These are phyloP conservation scores for Simmondsia chinensis DNA, from an alignment of 148 eudicot genomes.

Conservation along the genomic window DNA sequence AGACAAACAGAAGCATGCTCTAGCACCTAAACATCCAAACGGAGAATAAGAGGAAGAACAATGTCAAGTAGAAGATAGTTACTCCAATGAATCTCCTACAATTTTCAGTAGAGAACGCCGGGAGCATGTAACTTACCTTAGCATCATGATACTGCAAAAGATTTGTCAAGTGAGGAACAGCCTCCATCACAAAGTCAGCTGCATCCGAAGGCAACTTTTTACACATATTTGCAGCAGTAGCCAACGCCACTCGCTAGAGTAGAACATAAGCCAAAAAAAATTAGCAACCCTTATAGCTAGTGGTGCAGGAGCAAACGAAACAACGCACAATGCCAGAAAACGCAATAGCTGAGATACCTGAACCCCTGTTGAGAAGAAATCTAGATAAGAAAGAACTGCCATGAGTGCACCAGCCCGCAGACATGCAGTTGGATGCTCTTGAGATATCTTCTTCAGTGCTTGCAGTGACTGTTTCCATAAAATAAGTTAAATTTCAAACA, in stretches of 20 bases:
- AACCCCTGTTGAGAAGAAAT: slow-evolving; percentile 96
- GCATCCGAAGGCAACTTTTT: slow-evolving; percentile 98
- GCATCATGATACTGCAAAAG: slow-evolving; percentile 97
- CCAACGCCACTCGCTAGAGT: slow-evolving; percentile 80
- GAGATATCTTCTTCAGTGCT: slow-evolving; percentile 97
- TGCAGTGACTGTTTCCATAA: slow-evolving; percentile 66
- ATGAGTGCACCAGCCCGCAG: slow-evolving; percentile 93
- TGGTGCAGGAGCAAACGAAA: background rate
- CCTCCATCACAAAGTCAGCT: slow-evolving; percentile 99
- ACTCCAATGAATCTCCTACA: background rate
- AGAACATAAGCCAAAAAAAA: slow-evolving; percentile 5
- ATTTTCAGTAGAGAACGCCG: background rate
- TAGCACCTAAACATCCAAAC: slow-evolving; percentile 44
- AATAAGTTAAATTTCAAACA: slow-evolving; percentile 3
- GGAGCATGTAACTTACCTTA: slow-evolving; percentile 39
- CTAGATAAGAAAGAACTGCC: slow-evolving; percentile 98
- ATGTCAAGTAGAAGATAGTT: background rate
- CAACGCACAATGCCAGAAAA: background rate
- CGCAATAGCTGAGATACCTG: slow-evolving; percentile 40
- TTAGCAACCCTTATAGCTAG: background rate
- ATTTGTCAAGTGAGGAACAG: slow-evolving; percentile 90
- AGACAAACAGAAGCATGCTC: slow-evolving; percentile 97
- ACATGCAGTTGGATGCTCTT: slow-evolving; percentile 97
- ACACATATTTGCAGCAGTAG: slow-evolving; percentile 99
- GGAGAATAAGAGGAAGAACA: background rate